Evolutionary conservation across 2,329 filamentous ascomycete species (phyloP), one percentile per base, ranked within the genome.

Genomic region (Neocucurbitaria cava): DNA sequence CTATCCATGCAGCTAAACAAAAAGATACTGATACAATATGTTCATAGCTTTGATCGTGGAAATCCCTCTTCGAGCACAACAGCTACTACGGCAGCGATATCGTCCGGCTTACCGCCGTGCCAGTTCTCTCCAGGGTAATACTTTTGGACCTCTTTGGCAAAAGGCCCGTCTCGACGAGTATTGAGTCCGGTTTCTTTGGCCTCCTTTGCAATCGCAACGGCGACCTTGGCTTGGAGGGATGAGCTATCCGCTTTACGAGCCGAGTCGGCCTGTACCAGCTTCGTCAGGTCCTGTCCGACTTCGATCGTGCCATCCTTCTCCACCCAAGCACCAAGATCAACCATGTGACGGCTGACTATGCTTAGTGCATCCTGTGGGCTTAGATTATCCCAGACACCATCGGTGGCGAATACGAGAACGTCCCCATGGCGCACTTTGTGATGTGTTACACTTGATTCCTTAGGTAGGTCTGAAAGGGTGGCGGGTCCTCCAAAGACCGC

Each of bases 351-450:
- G 62, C 89, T 94, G 23, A 94, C 87, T 47, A 96, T 87, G 55
- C 87, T 86, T 11, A 99, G 83, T 26, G 96, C 89, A 63, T 99
- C 92, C 70, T 96, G 90, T 68, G 92, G 90, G 70, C 91, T 95
- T 28, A 99, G 82, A 67, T 99, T 99, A 75, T 99, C 95, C 85
- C 95, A 95, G 4, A 98, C 89, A 3, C 95, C 95, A 75, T 99
- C 95, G 0, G 92, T 96, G 1, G 92, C 95, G 64, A 99, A 90
- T 17, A 99, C 79, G n/a, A 98, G 81, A 1, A 99, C 89, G 72
- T 99, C 95, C 18, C 95, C 95, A 74, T 98, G 92, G 61, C 89
- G 88, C 50, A 98, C 84, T 38, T 81, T 77, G 73, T 96, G 88
- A 54, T 87, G 87, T 15, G 89, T 89, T 24, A 96, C 85, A 71